Conservation (phyloP, 1,139 yeast species). For the Geotrichum reessii region DNA sequence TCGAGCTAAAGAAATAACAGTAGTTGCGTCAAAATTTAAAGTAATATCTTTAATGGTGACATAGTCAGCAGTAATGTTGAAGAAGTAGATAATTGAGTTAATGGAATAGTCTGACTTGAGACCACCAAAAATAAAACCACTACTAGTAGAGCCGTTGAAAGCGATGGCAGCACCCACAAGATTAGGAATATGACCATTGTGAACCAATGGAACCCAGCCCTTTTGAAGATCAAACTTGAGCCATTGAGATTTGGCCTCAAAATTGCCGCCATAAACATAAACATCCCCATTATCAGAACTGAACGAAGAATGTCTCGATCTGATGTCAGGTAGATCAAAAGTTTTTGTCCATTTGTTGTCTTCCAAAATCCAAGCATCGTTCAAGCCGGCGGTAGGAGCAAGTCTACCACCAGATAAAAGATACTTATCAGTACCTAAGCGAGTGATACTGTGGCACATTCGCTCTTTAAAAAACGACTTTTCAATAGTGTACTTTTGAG, state of each 20-base stretch:
- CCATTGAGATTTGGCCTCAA: constrained; percentile 27
- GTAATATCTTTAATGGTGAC: constrained; percentile 19
- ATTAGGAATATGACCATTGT: constrained; percentile 8
- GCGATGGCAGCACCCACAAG: constrained; percentile 33
- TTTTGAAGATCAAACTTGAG: constrained; percentile 22
- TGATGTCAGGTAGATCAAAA: constrained; percentile 41
- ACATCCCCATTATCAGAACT: constrained; percentile 36
- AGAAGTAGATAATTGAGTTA: constrained; percentile 37
- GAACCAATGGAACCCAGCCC: constrained; percentile 25
- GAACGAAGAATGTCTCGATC: constrained; percentile 54
- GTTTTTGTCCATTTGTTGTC: constrained; percentile 37
- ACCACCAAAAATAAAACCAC: constrained; percentile 56
- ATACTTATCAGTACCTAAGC: constrained; percentile 29
- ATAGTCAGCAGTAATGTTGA: constrained; percentile 28
- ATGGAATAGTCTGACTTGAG: constrained; percentile 38
- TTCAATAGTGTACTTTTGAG: constrained; percentile 14
- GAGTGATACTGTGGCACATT: constrained; percentile 55
- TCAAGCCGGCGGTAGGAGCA: constrained; percentile 48
- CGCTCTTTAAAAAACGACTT: constrained; percentile 33
- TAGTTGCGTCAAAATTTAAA: neutral
- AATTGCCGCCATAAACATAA: constrained; percentile 51
- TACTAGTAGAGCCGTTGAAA: constrained; percentile 31
- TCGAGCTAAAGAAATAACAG: constrained; percentile 16
- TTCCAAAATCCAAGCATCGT: constrained; percentile 40
- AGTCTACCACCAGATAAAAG: constrained; percentile 66